A percentile compares a stretch with the other conserved stretches of the same genome.
These are phyloP conservation scores for Alternaria incomplexa DNA, from an alignment of 2,329 filamentous ascomycete genomes.

Conservation along the genomic window DNA sequence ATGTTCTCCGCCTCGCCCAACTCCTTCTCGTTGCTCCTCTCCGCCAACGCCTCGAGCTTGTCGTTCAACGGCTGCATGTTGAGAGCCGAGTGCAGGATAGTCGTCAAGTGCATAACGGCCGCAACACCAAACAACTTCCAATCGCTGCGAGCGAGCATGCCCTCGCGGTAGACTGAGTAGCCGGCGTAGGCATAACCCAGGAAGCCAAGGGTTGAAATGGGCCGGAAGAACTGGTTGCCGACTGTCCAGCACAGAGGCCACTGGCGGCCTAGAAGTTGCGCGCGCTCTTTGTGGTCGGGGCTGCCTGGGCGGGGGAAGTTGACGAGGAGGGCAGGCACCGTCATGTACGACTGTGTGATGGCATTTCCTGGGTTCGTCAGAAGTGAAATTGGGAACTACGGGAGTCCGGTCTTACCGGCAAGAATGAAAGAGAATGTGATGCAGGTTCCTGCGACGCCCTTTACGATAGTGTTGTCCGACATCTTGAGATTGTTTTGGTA, in stretches of 20 bases:
- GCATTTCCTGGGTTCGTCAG: slow-evolving; percentile 53
- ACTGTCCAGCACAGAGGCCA: slow-evolving; percentile 60
- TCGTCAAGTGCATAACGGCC: slow-evolving; percentile 54
- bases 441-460: slow-evolving; percentile 54
- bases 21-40: slow-evolving; percentile 39
- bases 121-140: slow-evolving; percentile 55
- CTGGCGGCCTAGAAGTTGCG: slow-evolving; percentile 55
- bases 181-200: slow-evolving; percentile 56
- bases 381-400: slow-evolving; percentile 3
- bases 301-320: slow-evolving; percentile 53
- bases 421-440: slow-evolving; percentile 59
- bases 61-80: slow-evolving; percentile 61
- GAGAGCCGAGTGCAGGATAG: slow-evolving; percentile 56
- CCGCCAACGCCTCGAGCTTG: slow-evolving; percentile 53
- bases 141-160: slow-evolving; percentile 45
- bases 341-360: slow-evolving; percentile 61
- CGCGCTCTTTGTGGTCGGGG: slow-evolving; percentile 51
- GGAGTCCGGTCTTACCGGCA: slow-evolving; percentile 45
- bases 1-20: slow-evolving; percentile 39
- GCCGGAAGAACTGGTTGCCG: slow-evolving; percentile 59
- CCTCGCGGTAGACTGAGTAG: slow-evolving; percentile 45
- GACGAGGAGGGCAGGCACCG: slow-evolving; percentile 56
- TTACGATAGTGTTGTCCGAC: slow-evolving; percentile 42
- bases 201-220: slow-evolving; percentile 58
- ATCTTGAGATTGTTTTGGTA: slow-evolving; percentile 19